phyloP scores from a whole-genome alignment of 163 green algal genomes.

The Volvox carteri region DNA sequence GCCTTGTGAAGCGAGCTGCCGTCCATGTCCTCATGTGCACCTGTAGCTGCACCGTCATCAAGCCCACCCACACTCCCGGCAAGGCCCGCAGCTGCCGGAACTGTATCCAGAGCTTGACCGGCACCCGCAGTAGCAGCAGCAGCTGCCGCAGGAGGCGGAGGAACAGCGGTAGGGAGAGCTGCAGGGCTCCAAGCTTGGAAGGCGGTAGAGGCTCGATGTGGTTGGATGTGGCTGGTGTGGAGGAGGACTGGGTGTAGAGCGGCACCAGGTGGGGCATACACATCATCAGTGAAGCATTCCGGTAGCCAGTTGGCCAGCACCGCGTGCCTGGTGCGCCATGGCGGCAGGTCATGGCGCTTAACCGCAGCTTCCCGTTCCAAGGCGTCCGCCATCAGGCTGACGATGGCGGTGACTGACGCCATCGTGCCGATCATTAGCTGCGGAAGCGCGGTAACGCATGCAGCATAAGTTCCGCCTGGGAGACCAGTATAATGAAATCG shows the following conservation, averaged over 20 bases:
- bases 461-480: neutral
- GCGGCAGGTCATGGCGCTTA: slow-evolving; percentile 7
- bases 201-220: neutral
- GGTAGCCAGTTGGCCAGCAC: slow-evolving; percentile 27
- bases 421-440: slow-evolving; percentile 14
- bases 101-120: too few species aligned
- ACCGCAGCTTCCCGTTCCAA: neutral
- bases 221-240: neutral
- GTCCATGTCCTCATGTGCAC: neutral
- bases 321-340: slow-evolving; percentile 16
- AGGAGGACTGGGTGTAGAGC: slow-evolving; percentile 30
- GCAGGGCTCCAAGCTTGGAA: too few species aligned
- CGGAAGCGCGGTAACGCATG: slow-evolving; percentile 22
- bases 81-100: neutral
- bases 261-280: neutral
- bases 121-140: neutral
- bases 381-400: slow-evolving; percentile 1
- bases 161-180: neutral
- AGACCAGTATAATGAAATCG: slow-evolving; percentile 1
- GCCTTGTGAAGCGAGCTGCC: neutral
- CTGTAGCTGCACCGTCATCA: neutral
- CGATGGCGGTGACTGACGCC: neutral
- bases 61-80: neutral
- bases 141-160: neutral
- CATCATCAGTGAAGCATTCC: slow-evolving; percentile 1